Conservation (phyloP, 148 eudicot genomes). For the Dianthus caryophyllus region DNA sequence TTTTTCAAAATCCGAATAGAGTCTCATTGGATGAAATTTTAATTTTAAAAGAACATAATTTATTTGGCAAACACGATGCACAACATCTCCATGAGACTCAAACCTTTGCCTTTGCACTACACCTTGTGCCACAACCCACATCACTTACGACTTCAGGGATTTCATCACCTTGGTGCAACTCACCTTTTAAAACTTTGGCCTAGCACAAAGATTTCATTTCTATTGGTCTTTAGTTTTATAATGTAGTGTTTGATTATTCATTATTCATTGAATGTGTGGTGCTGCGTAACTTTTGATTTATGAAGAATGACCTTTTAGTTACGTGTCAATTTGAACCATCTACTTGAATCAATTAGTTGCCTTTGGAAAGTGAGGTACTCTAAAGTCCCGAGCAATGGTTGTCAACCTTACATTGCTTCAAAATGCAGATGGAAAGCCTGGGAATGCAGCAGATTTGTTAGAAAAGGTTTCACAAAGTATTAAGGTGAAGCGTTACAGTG, state of each 20-base stretch:
- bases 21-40: too few species aligned
- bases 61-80: too few species aligned
- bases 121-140: too few species aligned
- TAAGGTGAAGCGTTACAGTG: constrained; percentile 84
- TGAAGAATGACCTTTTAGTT: neutral
- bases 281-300: neutral
- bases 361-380: neutral
- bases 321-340: neutral
- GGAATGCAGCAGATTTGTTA: constrained; percentile 62
- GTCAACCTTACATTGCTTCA: neutral
- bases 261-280: neutral
- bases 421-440: constrained; percentile 57
- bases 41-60: too few species aligned
- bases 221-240: neutral
- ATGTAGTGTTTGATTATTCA: neutral
- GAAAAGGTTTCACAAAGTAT: constrained; percentile 72
- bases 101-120: too few species aligned
- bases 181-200: neutral
- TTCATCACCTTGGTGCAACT: too few species aligned
- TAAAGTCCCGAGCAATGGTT: neutral
- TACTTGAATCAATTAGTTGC: constrained; percentile 1
- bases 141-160: too few species aligned
- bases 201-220: neutral
- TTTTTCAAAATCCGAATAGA: too few species aligned
- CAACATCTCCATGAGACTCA: too few species aligned